phyloP scores from a whole-genome alignment of 1,284 basidiomycete genomes.

The Tilletia setariae region DNA sequence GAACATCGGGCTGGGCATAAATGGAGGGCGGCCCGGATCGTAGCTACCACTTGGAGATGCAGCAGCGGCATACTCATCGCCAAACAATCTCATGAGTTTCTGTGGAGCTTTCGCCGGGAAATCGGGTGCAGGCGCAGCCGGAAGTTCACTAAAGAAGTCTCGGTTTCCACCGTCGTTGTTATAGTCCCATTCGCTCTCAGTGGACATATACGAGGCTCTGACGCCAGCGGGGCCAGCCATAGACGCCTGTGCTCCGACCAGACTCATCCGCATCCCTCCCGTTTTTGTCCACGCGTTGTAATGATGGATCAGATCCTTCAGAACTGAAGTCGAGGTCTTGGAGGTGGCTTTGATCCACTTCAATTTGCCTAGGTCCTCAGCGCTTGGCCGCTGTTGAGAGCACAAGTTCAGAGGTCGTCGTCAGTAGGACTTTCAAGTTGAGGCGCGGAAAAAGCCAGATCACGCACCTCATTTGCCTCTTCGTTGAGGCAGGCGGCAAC shows the following conservation, averaged over 20 bases:
- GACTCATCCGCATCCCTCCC: slow-evolving; percentile 74
- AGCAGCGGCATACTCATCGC: not conserved
- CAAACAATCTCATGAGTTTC: not conserved
- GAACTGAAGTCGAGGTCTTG: slow-evolving; percentile 63
- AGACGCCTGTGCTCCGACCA: slow-evolving; percentile 55
- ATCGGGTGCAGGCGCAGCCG: not conserved
- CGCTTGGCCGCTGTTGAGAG: slow-evolving; percentile 68
- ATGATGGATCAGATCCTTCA: slow-evolving; percentile 79
- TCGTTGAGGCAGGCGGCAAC: slow-evolving; percentile 80
- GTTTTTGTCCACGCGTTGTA: slow-evolving; percentile 74
- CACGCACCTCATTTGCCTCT: slow-evolving; percentile 70
- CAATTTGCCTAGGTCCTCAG: slow-evolving; percentile 83
- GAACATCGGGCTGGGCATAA: not conserved
- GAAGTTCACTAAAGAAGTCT: slow-evolving; percentile 2
- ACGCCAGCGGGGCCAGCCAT: not conserved
- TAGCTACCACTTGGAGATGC: not conserved
- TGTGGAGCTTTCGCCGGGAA: not conserved
- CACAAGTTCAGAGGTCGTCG: not conserved
- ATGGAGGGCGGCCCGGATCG: not conserved
- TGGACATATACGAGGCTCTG: not conserved
- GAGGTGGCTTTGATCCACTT: slow-evolving; percentile 83
- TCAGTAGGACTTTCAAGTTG: not conserved
- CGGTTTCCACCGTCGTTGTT: slow-evolving; percentile 7
- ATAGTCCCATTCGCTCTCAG: slow-evolving; percentile 3
- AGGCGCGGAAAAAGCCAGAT: not conserved